phyloP scores from a whole-genome alignment of 805 yeast genomes.

The Metschnikowia chrysomelidarum region DNA sequence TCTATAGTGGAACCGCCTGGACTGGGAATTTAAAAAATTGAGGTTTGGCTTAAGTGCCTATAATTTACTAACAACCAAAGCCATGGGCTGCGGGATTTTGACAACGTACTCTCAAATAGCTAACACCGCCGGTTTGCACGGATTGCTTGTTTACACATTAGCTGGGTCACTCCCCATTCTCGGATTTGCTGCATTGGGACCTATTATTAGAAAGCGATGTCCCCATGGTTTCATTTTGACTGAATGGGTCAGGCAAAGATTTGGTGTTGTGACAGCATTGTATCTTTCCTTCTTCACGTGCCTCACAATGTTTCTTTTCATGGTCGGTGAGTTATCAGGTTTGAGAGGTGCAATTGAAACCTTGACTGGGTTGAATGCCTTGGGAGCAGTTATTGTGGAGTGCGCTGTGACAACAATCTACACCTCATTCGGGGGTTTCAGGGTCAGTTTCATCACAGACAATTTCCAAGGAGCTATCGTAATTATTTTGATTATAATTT shows the following conservation, averaged over 20 bases:
- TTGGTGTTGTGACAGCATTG: slow-evolving; percentile 68
- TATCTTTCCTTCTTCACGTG: slow-evolving; percentile 80
- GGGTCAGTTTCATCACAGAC: slow-evolving; percentile 84
- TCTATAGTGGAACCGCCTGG: too few species aligned
- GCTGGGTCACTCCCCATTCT: slow-evolving; percentile 83
- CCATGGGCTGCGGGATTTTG: slow-evolving; percentile 85
- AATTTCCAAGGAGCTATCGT: slow-evolving; percentile 79
- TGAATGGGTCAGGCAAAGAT: slow-evolving; percentile 89
- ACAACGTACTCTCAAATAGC: slow-evolving; percentile 87
- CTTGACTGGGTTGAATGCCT: slow-evolving; percentile 73
- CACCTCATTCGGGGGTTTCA: slow-evolving; percentile 86
- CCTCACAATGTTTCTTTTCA: slow-evolving; percentile 78
- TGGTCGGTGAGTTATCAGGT: slow-evolving; percentile 86
- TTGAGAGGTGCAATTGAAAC: slow-evolving; percentile 73
- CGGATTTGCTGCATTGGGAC: slow-evolving; percentile 81
- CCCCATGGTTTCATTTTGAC: slow-evolving; percentile 91
- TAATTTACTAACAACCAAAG: slow-evolving; percentile 35
- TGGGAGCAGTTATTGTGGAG: slow-evolving; percentile 80
- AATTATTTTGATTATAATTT: slow-evolving; percentile 61
- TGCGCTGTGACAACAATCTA: slow-evolving; percentile 85
- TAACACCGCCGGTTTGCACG: slow-evolving; percentile 82
- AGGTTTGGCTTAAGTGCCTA: too few species aligned
- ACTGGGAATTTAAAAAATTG: too few species aligned
- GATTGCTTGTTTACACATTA: slow-evolving; percentile 75
- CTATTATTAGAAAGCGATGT: slow-evolving; percentile 69